Evolutionary conservation across 495 filamentous ascomycete species (phyloP).

Genomic region (Bathelium albidoporum): DNA sequence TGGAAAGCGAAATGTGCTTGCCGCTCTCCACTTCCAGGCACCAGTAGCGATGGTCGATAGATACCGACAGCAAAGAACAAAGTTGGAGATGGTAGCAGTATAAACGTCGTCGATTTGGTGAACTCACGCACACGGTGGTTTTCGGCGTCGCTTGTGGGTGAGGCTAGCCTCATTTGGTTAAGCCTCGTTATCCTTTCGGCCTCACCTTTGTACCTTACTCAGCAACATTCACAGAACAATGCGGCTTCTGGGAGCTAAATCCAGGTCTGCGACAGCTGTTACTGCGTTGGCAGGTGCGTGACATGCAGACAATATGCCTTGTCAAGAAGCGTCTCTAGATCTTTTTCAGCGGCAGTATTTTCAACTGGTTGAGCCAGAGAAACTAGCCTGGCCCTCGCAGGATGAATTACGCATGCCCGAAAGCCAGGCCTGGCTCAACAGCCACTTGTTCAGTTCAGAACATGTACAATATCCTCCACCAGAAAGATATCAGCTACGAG

Average conservation of each 20-base stretch:
- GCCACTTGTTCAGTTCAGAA: constrained; percentile 51
- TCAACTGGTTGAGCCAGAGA: constrained; percentile 49
- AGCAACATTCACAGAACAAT: not conserved
- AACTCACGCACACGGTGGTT: not conserved
- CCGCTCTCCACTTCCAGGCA: not conserved
- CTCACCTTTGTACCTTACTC: not conserved
- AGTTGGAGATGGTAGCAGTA: not conserved
- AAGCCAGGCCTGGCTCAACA: constrained; percentile 54
- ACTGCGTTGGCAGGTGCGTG: no score
- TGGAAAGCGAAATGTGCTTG: not conserved
- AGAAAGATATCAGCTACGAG: constrained; percentile 53
- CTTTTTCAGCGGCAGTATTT: constrained; percentile 54
- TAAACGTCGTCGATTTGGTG: not conserved
- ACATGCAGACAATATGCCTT: no score
- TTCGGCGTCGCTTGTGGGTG: not conserved
- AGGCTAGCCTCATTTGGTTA: not conserved
- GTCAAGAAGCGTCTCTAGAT: constrained; percentile 16
- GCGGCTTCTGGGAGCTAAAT: no score
- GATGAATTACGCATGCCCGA: constrained; percentile 40
- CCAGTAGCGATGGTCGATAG: not conserved
- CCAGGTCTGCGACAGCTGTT: no score
- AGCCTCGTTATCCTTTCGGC: not conserved
- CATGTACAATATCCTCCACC: constrained; percentile 45
- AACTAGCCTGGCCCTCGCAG: constrained; percentile 46
- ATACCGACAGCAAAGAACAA: not conserved